Conservation (phyloP, 768 basidiomycete genomes). For the Pholiota conissans region DNA sequence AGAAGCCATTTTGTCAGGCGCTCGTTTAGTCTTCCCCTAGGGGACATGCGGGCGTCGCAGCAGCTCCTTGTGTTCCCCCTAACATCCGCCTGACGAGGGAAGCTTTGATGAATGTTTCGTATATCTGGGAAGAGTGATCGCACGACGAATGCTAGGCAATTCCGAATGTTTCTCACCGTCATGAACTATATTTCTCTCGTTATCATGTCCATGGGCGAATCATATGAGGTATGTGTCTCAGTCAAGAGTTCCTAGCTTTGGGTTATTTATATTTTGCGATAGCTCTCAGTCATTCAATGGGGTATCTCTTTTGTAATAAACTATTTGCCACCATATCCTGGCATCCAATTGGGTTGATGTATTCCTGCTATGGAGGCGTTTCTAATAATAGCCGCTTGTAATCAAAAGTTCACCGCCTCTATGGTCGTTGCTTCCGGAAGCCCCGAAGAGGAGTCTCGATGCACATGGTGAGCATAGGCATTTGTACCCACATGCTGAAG, state of each 20-base stretch:
- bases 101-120: not conserved
- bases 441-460: constrained; percentile 1
- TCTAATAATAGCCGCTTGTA: not conserved
- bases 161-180: not conserved
- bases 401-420: not conserved
- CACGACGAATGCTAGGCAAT: no score
- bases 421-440: not conserved
- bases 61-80: not conserved
- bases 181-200: not conserved
- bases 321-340: not conserved
- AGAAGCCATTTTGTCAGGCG: not conserved
- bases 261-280: not conserved
- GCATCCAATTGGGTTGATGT: not conserved
- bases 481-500: constrained; percentile 1
- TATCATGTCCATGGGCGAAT: not conserved
- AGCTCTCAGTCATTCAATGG: not conserved
- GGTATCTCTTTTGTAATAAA: not conserved
- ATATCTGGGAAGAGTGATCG: not conserved
- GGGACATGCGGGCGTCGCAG: not conserved
- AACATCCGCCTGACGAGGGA: not conserved
- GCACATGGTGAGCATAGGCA: not conserved
- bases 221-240: not conserved
- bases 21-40: not conserved
- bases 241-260: not conserved
- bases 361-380: not conserved